phyloP scores from a whole-genome alignment of 352 stramenopile species.

The Plasmopara muralis region DNA sequence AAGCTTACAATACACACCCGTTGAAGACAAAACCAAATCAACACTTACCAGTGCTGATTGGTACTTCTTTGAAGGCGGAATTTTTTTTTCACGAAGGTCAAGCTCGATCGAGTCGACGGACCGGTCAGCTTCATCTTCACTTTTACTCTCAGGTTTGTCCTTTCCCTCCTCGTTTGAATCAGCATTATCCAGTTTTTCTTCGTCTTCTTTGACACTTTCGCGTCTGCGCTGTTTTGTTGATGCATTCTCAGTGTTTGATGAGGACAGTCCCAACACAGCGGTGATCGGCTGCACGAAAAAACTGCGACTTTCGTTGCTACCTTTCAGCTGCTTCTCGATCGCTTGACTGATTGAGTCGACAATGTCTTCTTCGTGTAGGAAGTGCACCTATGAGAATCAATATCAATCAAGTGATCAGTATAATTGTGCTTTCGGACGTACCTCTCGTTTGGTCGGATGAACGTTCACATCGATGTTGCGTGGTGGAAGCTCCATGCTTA shows the following conservation, averaged over 20 bases:
- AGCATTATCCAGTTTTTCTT: slow-evolving; percentile 17
- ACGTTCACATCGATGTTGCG: slow-evolving; percentile 98
- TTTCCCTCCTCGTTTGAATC: slow-evolving; percentile 20
- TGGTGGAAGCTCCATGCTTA: slow-evolving; percentile 92
- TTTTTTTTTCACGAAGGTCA: slow-evolving; percentile 48
- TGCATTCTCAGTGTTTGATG: slow-evolving; percentile 10
- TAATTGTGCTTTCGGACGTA: slow-evolving; percentile 2
- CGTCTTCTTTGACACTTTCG: slow-evolving; percentile 26
- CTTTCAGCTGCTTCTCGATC: slow-evolving; percentile 74
- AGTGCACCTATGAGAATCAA: slow-evolving; percentile 68
- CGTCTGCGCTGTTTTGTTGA: slow-evolving; percentile 20
- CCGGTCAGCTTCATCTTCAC: slow-evolving; percentile 26
- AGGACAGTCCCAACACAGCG: slow-evolving; percentile 40
- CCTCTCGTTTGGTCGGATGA: slow-evolving; percentile 97
- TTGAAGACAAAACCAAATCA: background rate
- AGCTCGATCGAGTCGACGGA: slow-evolving; percentile 42
- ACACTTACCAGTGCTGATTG: slow-evolving; percentile 45
- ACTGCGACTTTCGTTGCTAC: slow-evolving; percentile 84
- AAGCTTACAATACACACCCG: background rate
- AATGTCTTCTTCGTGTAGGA: slow-evolving; percentile 94
- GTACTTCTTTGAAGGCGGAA: slow-evolving; percentile 60
- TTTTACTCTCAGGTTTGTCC: slow-evolving; percentile 31
- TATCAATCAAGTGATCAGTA: too few species aligned
- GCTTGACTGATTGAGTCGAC: slow-evolving; percentile 74
- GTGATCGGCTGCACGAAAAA: slow-evolving; percentile 88